A percentile compares a stretch with the other conserved stretches of the same genome.
Evolutionary conservation across 2,329 filamentous ascomycete species (phyloP).

Genomic region (Talaromyces amestolkiae): DNA sequence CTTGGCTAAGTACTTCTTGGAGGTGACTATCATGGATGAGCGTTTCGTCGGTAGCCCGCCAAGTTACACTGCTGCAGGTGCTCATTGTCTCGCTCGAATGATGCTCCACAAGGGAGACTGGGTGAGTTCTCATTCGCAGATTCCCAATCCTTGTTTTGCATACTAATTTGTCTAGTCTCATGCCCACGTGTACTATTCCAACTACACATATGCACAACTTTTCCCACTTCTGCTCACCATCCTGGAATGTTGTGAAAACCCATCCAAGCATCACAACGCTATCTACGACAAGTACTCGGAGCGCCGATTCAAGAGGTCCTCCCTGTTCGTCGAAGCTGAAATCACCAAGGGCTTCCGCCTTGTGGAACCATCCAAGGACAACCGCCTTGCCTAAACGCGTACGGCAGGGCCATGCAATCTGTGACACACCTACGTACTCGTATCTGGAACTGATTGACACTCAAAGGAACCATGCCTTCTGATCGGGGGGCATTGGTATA

Average conservation of each 20-base stretch:
- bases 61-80: conserved; percentile 85
- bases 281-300: conserved; percentile 92
- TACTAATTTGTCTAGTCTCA: conserved; percentile 57
- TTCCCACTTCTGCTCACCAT: conserved; percentile 73
- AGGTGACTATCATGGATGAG: conserved; percentile 96
- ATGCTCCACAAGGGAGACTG: conserved; percentile 90
- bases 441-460: neutral
- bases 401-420: neutral
- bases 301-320: conserved; percentile 80
- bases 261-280: conserved; percentile 75
- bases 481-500: conserved; percentile 12
- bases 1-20: conserved; percentile 94
- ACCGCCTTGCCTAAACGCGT: conserved; percentile 9
- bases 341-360: conserved; percentile 61
- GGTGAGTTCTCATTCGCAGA: conserved; percentile 58
- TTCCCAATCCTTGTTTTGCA: neutral
- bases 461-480: neutral
- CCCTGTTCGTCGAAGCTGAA: conserved; percentile 74
- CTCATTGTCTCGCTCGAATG: conserved; percentile 84
- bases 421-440: neutral
- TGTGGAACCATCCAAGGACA: conserved; percentile 28
- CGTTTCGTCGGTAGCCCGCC: conserved; percentile 88
- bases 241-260: conserved; percentile 81
- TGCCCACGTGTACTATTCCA: conserved; percentile 86
- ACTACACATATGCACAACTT: conserved; percentile 84